Base-by-base conservation (phyloP, 495 filamentous ascomycete genomes). In the Penicillium longicatenatum region DNA sequence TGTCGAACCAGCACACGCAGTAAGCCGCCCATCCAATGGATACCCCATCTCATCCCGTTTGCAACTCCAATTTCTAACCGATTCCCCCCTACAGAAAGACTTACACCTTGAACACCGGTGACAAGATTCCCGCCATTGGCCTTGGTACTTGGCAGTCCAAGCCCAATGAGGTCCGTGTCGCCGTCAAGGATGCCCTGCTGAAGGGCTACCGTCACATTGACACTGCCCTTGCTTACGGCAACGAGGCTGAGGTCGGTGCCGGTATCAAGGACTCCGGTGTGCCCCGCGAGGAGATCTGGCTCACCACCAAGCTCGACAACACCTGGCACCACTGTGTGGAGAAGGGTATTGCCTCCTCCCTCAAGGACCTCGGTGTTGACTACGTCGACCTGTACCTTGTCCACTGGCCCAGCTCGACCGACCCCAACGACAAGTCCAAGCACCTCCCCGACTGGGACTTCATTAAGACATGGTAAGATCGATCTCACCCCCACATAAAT, bases 251-350 rank as follows among this genome's bases (percentile, higher is more conserved):
- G 65, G 89, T 94, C 54, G 92, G 89, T 57, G 76, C 87, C 60
- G 92, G 89, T 44, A 91, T 95, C 67, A 79, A 79, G 57, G 88
- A 90, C 60, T 90, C 88, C 10, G 90, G 90, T 43, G 85, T 96
- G 1, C 88, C 90, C 29, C 86, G 91, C 39, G 81, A 86, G 31
- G 78, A 95, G 70, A 88, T 96, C 71, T 96, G 86, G 83, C 75
- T 95, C 70, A 93, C 91, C 43, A 94, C 91, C 60, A 96, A 95
- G 81, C 83, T 94, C 50, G 84, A 91, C 75, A 93, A 93, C 79
- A 75, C 86, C 50, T 90, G 84, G 83, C 91, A 96, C 77, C 81
- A 88, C 64, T 73, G 78, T 42, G 85, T 89, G 8, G 70, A 85
- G 42, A 84, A 90, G 69, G 90, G 86, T 41, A 84, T 95, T 60